Evolutionary conservation across 192 early-diverging fungal genomes (phyloP).

Genomic region (Backusella psychrophila): DNA sequence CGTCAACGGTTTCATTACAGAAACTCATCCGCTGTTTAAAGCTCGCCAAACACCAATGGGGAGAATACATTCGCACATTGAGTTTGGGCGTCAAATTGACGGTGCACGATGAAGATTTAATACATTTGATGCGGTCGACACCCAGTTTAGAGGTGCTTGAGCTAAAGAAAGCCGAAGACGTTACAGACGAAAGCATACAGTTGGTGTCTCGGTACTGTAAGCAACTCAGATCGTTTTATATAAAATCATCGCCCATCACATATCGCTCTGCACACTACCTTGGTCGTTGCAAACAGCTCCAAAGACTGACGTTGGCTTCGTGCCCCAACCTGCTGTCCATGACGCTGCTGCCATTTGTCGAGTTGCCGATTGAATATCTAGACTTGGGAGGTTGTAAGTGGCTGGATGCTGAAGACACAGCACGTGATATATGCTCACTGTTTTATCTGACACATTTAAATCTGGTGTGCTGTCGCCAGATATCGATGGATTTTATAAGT

Average conservation of each 20-base stretch:
- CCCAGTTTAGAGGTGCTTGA: conserved; percentile 12
- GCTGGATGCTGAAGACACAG: conserved; percentile 23
- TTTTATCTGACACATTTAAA: conserved; percentile 14
- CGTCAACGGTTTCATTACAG: background rate
- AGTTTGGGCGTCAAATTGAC: background rate
- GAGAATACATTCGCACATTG: conserved; percentile 9
- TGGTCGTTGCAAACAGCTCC: conserved; percentile 11
- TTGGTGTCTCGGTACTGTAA: conserved; percentile 15
- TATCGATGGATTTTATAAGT: conserved; percentile 20
- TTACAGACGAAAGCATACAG: conserved; percentile 21
- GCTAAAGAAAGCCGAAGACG: background rate
- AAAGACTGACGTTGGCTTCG: background rate
- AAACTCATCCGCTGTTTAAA: conserved; percentile 6
- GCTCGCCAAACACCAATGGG: background rate
- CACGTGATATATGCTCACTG: conserved; percentile 19
- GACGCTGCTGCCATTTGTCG: conserved; percentile 21
- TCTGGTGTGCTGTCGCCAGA: conserved; percentile 22
- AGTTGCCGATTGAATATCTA: conserved; percentile 17
- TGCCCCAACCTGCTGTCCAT: conserved; percentile 14
- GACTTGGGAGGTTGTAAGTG: conserved; percentile 26
- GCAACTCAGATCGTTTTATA: conserved; percentile 7
- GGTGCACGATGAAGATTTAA: background rate
- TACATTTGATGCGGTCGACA: background rate
- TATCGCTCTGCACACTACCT: conserved; percentile 28
- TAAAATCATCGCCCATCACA: conserved; percentile 8